Evolutionary conservation across 257 asterid species (phyloP).

Genomic region (Fraxinus excelsior): DNA sequence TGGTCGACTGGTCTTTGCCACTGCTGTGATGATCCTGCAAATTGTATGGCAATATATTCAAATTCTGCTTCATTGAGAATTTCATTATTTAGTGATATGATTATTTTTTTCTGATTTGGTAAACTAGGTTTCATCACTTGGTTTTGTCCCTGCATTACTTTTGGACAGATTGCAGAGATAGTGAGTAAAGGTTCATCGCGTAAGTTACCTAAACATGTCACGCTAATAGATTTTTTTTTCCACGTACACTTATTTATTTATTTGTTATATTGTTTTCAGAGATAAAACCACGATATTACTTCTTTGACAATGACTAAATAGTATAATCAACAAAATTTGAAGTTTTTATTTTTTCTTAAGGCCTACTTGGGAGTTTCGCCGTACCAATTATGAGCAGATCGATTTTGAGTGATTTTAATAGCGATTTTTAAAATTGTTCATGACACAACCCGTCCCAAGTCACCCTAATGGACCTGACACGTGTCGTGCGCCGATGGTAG

Average conservation of each 20-base stretch:
- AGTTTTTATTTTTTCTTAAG: no score
- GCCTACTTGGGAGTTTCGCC: no score
- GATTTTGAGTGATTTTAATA: no score
- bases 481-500: no score
- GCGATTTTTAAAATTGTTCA: no score
- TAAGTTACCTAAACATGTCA: background rate
- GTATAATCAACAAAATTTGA: no score
- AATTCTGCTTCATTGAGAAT: background rate
- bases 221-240: background rate
- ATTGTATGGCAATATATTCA: background rate
- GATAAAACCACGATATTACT: no score
- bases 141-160: conserved; percentile 6
- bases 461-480: no score
- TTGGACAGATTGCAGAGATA: conserved; percentile 6
- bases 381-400: no score
- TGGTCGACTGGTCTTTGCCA: conserved; percentile 6
- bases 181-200: background rate
- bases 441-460: no score
- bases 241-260: background rate
- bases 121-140: background rate
- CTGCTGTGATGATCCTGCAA: conserved; percentile 7
- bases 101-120: background rate
- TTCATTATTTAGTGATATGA: background rate
- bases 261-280: no score
- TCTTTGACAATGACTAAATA: no score